Evolutionary conservation across 257 asterid species (phyloP).

Genomic region (Schizonepeta tenuifolia): DNA sequence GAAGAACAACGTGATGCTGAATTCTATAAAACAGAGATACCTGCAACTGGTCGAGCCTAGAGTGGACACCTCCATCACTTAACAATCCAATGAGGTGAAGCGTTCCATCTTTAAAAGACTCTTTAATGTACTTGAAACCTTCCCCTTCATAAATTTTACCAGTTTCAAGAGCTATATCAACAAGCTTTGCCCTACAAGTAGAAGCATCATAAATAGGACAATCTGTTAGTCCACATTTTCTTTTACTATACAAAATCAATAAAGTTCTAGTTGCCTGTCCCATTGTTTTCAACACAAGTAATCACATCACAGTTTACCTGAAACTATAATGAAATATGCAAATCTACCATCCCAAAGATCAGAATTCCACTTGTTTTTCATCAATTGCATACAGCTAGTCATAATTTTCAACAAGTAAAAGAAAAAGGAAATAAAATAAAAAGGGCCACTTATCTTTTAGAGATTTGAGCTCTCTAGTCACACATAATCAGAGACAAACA

Average conservation of each 20-base stretch:
- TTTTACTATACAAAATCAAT: not conserved
- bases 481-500: not conserved
- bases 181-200: constrained; percentile 76
- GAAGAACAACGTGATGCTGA: not conserved
- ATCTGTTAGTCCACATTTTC: not conserved
- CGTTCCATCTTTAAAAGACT: constrained; percentile 68
- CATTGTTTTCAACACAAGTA: not conserved
- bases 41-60: constrained; percentile 87
- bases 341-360: no score
- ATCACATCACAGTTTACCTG: not conserved
- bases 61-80: constrained; percentile 97
- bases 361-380: not conserved
- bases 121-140: constrained; percentile 73
- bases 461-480: not conserved
- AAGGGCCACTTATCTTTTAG: no score
- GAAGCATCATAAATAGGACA: not conserved
- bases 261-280: not conserved
- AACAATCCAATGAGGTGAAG: constrained; percentile 84
- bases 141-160: constrained; percentile 82
- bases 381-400: not conserved
- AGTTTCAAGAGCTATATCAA: constrained; percentile 78
- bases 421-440: not conserved
- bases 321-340: no score
- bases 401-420: not conserved
- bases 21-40: constrained; percentile 38